These are phyloP conservation scores for Chimonanthus praecox DNA, from an alignment of 164 flowering plant genomes.

Conservation along the genomic window DNA sequence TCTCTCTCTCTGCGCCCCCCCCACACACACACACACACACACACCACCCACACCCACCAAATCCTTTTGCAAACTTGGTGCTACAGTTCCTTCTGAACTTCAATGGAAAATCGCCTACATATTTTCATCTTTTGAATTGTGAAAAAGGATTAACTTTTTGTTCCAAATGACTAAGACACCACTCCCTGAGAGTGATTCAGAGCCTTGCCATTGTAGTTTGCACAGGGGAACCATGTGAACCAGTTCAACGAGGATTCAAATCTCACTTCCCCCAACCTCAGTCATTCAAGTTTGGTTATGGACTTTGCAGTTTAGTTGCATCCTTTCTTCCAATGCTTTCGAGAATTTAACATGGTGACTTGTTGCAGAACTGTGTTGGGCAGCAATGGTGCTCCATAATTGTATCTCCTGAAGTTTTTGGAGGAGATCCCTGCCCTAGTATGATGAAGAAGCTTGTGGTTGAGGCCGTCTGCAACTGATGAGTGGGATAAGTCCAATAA, in stretches of 20 bases:
- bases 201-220: too few species aligned
- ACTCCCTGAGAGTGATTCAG: too few species aligned
- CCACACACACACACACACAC: too few species aligned
- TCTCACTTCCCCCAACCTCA: neutral
- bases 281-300: neutral
- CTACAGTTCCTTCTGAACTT: too few species aligned
- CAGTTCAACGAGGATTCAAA: too few species aligned
- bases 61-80: too few species aligned
- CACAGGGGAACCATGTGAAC: too few species aligned
- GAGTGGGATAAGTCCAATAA: neutral
- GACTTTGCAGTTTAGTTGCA: neutral
- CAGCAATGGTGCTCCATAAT: conserved; percentile 65
- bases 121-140: neutral
- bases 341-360: conserved; percentile 15
- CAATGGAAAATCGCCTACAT: neutral
- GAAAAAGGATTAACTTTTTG: neutral
- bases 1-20: neutral
- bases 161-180: neutral
- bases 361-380: conserved; percentile 79
- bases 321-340: conserved; percentile 1
- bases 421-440: conserved; percentile 80
- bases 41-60: neutral
- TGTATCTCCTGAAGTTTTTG: conserved; percentile 71
- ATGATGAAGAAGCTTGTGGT: conserved; percentile 70
- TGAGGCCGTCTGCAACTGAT: conserved; percentile 52